These are phyloP conservation scores for Sporisorium graminicola DNA, from an alignment of 1,284 basidiomycete genomes.

Conservation along the genomic window DNA sequence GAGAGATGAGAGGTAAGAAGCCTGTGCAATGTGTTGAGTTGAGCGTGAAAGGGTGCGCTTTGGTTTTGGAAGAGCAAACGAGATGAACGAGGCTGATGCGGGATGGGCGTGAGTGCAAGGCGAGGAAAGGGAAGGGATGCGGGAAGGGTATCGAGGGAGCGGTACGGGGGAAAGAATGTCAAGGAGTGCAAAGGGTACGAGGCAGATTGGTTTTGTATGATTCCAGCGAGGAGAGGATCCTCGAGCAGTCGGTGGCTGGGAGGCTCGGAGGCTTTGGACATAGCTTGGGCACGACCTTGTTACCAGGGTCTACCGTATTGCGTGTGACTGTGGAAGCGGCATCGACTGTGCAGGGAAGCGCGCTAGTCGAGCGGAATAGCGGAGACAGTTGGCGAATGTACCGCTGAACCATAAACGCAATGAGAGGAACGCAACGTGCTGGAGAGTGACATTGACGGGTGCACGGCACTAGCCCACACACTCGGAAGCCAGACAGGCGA, in stretches of 20 bases:
- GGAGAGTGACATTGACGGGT: not conserved
- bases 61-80: not conserved
- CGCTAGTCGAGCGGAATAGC: not conserved
- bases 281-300: not conserved
- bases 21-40: too few relatives aligned
- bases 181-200: not conserved
- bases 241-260: too few relatives aligned
- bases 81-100: not conserved
- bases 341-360: not conserved
- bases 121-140: not conserved
- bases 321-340: not conserved
- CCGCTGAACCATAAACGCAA: not conserved
- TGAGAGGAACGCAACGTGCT: conserved; percentile 6
- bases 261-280: too few relatives aligned
- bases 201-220: conserved; percentile 30
- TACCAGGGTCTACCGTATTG: not conserved
- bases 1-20: too few relatives aligned
- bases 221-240: not conserved
- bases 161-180: not conserved
- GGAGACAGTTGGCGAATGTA: not conserved
- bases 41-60: not conserved
- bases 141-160: not conserved
- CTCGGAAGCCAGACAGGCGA: too few relatives aligned
- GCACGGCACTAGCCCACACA: not conserved
- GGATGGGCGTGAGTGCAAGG: not conserved